phyloP scores from a whole-genome alignment of 306 rosid genomes.

The Castanea mollissima region DNA sequence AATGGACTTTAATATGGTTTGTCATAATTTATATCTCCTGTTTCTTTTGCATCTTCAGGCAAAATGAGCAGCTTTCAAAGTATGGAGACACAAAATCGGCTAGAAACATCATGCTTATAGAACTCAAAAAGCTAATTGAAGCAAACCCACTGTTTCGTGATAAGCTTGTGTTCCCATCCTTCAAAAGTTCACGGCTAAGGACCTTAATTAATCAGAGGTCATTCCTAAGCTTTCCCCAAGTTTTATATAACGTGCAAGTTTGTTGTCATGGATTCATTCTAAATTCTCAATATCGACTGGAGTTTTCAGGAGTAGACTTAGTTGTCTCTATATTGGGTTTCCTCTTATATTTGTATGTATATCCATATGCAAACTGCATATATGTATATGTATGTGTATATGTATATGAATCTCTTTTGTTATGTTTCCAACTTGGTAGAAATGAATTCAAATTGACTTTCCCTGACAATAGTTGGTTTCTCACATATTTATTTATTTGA shows the following conservation, averaged over 20 bases:
- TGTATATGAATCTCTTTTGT: neutral
- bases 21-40: neutral
- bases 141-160: conserved; percentile 50
- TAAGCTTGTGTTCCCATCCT: conserved; percentile 40
- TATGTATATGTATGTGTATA: neutral
- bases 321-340: neutral
- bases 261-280: conserved; percentile 6
- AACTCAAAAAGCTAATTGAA: conserved; percentile 47
- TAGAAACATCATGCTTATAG: conserved; percentile 44
- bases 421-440: neutral
- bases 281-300: neutral
- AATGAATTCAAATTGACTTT: neutral
- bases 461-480: neutral
- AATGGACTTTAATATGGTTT: neutral
- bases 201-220: conserved; percentile 48
- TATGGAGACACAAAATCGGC: conserved; percentile 50
- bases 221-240: neutral
- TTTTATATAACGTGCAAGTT: neutral
- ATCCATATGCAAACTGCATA: neutral
- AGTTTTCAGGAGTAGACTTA: neutral
- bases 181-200: conserved; percentile 48
- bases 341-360: neutral
- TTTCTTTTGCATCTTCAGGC: conserved; percentile 27
- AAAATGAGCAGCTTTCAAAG: conserved; percentile 53
- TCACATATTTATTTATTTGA: conserved; percentile 9